Conservation (phyloP, 768 basidiomycete species). For the Trametopsis cervina region DNA sequence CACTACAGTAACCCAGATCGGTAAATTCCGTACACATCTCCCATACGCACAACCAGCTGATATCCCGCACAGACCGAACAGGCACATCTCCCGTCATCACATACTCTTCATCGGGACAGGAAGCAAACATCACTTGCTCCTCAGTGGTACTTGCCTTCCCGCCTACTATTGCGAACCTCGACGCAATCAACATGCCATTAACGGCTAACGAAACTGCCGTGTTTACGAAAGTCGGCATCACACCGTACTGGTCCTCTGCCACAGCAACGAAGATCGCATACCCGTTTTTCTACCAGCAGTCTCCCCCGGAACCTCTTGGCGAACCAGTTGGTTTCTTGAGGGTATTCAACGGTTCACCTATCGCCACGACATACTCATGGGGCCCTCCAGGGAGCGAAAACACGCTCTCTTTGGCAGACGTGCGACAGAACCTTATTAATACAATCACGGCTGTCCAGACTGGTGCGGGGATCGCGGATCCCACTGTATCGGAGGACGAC, state of each 20-base stretch:
- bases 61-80: background rate
- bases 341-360: background rate
- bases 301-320: background rate
- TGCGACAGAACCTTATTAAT: background rate
- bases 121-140: background rate
- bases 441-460: background rate
- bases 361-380: constrained; percentile 1
- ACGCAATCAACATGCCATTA: constrained; percentile 9
- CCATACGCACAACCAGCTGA: background rate
- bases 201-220: background rate
- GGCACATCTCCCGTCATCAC: background rate
- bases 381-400: background rate
- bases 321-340: background rate
- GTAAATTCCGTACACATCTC: background rate
- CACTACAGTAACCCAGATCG: background rate
- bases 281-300: background rate
- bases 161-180: constrained; percentile 3
- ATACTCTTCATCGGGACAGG: background rate
- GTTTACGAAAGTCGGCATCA: background rate
- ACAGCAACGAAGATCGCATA: background rate
- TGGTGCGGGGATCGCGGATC: background rate
- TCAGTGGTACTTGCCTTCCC: constrained; percentile 3
- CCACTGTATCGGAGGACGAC: background rate
- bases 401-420: background rate
- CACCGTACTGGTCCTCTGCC: background rate